Evolutionary conservation across 192 early-diverging fungal species (phyloP).

Genomic region (Diversispora eburnea): DNA sequence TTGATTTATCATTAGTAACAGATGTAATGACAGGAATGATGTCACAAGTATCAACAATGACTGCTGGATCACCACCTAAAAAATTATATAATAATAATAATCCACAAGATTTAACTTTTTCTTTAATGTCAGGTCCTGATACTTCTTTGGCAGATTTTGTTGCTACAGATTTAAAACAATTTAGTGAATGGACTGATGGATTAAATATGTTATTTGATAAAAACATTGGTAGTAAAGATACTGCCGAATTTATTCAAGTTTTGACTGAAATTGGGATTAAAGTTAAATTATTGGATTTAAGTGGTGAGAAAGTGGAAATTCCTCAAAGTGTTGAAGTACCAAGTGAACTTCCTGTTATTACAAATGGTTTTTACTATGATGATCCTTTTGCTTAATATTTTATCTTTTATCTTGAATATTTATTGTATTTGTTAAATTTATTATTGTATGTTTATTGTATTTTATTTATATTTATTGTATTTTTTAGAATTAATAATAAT

Average conservation of each 20-base stretch:
- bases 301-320: constrained; percentile 58
- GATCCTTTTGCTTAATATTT: constrained; percentile 25
- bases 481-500: too few species aligned
- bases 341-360: constrained; percentile 14
- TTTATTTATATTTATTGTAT: too few species aligned
- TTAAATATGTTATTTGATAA: constrained; percentile 68
- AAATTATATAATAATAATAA: neutral
- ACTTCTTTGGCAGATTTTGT: constrained; percentile 54
- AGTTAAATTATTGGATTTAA: constrained; percentile 62
- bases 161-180: constrained; percentile 45
- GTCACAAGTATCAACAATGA: neutral
- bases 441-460: too few species aligned
- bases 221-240: constrained; percentile 59
- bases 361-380: constrained; percentile 27
- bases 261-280: constrained; percentile 69
- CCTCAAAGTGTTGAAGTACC: constrained; percentile 34
- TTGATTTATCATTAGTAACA: constrained; percentile 34
- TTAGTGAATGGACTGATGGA: constrained; percentile 71
- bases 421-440: too few species aligned
- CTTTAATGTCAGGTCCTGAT: constrained; percentile 40
- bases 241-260: constrained; percentile 57
- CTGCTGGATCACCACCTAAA: neutral
- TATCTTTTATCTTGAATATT: neutral
- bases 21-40: constrained; percentile 29
- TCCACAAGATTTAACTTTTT: constrained; percentile 32